Conservation (phyloP, 2,329 filamentous ascomycete genomes). For the Basipetospora chlamydospora region DNA sequence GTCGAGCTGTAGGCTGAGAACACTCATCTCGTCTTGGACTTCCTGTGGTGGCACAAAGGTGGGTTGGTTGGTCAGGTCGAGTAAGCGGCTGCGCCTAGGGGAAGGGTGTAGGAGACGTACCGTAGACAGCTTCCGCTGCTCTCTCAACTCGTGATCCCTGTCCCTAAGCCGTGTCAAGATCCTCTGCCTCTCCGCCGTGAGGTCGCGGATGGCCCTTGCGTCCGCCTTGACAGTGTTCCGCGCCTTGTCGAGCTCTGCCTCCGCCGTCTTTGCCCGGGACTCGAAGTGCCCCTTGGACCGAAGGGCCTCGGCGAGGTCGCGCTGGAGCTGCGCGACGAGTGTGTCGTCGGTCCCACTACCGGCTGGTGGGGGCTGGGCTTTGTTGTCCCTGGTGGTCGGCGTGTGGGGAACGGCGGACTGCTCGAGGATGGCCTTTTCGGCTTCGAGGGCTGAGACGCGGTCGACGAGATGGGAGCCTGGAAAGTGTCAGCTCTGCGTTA, state of each 20-base stretch:
- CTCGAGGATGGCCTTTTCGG: slow-evolving; percentile 33
- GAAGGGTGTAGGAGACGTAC: slow-evolving; percentile 21
- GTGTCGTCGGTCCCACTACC: slow-evolving; percentile 5
- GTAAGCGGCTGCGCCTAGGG: too few relatives aligned
- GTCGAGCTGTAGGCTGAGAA: slow-evolving; percentile 74
- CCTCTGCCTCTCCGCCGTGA: slow-evolving; percentile 47
- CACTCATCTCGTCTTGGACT: slow-evolving; percentile 85
- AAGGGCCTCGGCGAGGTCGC: slow-evolving; percentile 64
- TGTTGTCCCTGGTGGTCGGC: slow-evolving; percentile 14
- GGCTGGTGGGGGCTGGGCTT: slow-evolving; percentile 11
- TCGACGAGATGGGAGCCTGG: slow-evolving; percentile 52
- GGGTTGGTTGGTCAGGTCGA: too few relatives aligned
- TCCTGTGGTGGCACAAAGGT: slow-evolving; percentile 44
- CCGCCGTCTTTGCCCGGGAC: slow-evolving; percentile 44
- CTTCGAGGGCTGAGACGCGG: slow-evolving; percentile 48
- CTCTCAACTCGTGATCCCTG: slow-evolving; percentile 69
- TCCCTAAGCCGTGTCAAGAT: slow-evolving; percentile 59
- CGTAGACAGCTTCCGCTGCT: slow-evolving; percentile 72
- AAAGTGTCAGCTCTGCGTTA: background rate
- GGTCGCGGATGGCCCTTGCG: slow-evolving; percentile 40
- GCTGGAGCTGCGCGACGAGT: slow-evolving; percentile 34
- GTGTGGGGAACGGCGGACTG: slow-evolving; percentile 7
- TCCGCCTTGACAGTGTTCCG: slow-evolving; percentile 46
- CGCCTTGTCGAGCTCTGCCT: slow-evolving; percentile 49
- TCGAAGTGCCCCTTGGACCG: slow-evolving; percentile 58